These are phyloP conservation scores for Canna indica DNA, from an alignment of 176 grass and related monocot genomes.

Conservation along the genomic window DNA sequence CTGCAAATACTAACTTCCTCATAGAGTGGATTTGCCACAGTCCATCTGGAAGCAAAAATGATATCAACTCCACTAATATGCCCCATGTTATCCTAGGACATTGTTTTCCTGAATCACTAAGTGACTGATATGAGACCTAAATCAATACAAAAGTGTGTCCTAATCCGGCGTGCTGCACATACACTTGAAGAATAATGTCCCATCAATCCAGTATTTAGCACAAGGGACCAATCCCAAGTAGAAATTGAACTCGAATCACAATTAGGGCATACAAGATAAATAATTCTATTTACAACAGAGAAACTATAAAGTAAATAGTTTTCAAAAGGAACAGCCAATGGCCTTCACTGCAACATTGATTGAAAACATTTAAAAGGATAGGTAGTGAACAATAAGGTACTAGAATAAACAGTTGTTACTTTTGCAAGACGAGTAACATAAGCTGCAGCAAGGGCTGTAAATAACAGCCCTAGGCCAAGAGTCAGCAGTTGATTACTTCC, in stretches of 20 bases:
- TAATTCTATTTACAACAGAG: neutral
- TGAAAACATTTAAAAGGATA: neutral
- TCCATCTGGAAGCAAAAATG: neutral
- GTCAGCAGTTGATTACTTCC: constrained; percentile 72
- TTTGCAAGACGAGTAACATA: constrained; percentile 91
- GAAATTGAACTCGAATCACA: neutral
- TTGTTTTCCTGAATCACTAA: neutral
- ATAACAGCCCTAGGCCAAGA: constrained; percentile 61
- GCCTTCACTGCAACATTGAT: neutral
- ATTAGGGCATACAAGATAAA: neutral
- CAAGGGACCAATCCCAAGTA: too few species aligned
- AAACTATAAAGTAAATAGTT: neutral
- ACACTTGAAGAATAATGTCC: neutral
- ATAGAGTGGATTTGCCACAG: neutral
- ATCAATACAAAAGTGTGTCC: neutral
- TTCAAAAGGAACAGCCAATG: too few species aligned
- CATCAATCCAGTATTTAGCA: too few species aligned
- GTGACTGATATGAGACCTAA: neutral
- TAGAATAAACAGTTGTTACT: constrained; percentile 24
- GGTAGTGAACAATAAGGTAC: neutral
- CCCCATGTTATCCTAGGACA: neutral
- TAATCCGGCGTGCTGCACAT: neutral
- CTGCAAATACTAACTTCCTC: neutral
- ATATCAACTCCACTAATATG: neutral
- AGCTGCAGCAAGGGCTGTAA: constrained; percentile 74